Base-by-base conservation (phyloP, 345 rosid species). In the Ailanthus altissimus region DNA sequence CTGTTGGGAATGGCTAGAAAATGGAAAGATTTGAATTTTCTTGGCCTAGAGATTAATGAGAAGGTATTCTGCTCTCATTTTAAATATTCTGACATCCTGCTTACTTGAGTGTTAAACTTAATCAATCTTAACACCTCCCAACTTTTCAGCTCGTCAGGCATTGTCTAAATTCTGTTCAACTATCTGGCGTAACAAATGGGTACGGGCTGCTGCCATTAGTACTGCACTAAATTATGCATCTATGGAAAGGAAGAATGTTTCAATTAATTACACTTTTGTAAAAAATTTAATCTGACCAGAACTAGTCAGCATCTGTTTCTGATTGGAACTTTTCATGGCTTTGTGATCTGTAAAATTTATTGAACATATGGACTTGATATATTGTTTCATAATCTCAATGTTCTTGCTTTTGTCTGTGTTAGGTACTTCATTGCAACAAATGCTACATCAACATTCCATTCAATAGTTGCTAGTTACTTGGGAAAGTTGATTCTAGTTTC, bases 31-130 rank as follows among this genome's bases (percentile, higher is more conserved):
- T 77, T 86, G 25, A 91, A 91, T 80, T 89, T 88, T 84, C 95
- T 91, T 64, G 95, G 93, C 74, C 47, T 89, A 40, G 93, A 91
- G 86, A 85, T 84, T 14, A 89, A 91, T 70, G 84, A 77, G 76
- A 91, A 88, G 93, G 95, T 89, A 40, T 69, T 59, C 6, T 65
- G 49, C 54, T 72, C 77, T 68, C 67, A 21, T 61, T 32, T 62
- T 32, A 42, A 56, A 21, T 47, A 43, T 36, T 63, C 3, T 21
- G 4, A 18, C 18, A 20, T 25, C 69, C 61, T 67, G 57, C 46
- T 67, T 67, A 10, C n/a, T 43, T 49, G 72, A 68, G 59, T 75
- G 69, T 67, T 61, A 56, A 50, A 38, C 63, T 64, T 72, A n/a
- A 54, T 65, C 50, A 12, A 77, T 20, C 60, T 46, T 65, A 61